Base-by-base conservation (phyloP, 163 green algal genomes). In the Chlamydomonas reinhardtii region DNA sequence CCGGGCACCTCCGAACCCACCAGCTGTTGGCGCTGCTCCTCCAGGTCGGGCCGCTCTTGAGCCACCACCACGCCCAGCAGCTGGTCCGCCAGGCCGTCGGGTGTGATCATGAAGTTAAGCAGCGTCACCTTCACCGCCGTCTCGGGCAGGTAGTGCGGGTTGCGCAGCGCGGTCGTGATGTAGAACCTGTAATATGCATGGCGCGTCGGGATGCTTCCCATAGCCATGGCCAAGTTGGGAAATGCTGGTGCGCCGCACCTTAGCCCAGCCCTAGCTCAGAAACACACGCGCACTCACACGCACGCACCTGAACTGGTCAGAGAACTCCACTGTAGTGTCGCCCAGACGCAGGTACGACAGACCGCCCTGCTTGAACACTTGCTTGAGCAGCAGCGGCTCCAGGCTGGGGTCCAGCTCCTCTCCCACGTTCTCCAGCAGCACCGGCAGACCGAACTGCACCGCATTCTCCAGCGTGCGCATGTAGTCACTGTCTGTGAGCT, bases 91-190 rank as follows among this genome's bases (percentile, higher is more conserved):
- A 98, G 89, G 17, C 95, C 95, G 54, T 94, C 91, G 5, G 89
- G 91, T 0, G 95, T 98, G 86, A 98, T 97, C 93, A 97, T 97
- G 94, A 97, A 97, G 91, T 98, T 98, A 52, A 98, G 89, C 79
- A 98, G 88, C 32, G 93, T 96, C 48, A 96, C 91, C 71, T 91
- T 91, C 69, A 91, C 87, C 0, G 87, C 72, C 0, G 76, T 89
- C 82, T 97, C 95, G 8, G 95, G 95, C 56, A 96, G 90, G 90
- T 97, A 98, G 89, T 98, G 95, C 1, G 95, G 95, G 91, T 98
- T 98, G 76, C 92, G 91, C 52, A 97, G 87, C 77, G 94, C 93
- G 5, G 95, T 97, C 70, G 95, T 97, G 78, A 97, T 96, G 94
- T 98, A 98, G 88, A 98, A 95, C 31, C 92, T 88, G 90, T 56